Evolutionary conservation across 129 eudicot genomes (phyloP).

Genomic region (Flaveria bidentis): DNA sequence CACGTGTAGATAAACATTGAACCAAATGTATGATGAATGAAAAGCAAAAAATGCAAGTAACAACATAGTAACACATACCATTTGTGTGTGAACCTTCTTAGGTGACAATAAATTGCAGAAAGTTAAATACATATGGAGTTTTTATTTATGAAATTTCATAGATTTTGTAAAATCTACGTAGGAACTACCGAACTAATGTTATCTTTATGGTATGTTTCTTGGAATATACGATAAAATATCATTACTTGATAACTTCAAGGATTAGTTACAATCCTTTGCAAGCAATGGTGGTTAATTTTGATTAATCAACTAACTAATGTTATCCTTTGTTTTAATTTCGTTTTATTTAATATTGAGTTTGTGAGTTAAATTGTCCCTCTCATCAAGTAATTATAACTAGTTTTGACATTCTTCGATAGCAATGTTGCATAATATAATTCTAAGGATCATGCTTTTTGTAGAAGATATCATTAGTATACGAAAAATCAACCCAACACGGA

Average conservation of each 20-base stretch:
- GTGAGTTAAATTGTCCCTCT: not conserved
- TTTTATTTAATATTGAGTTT: not conserved
- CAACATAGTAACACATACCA: conserved; percentile 20
- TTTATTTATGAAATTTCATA: conserved; percentile 7
- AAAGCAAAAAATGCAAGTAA: not conserved
- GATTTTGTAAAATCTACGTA: conserved; percentile 32
- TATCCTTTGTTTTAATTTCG: not conserved
- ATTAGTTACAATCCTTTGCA: conserved; percentile 11
- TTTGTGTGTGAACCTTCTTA: conserved; percentile 3
- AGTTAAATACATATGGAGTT: not conserved
- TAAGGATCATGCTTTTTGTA: too few species aligned
- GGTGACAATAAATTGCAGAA: conserved; percentile 8
- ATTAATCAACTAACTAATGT: not conserved
- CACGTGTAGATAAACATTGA: not conserved
- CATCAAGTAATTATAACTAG: not conserved
- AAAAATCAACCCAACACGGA: too few species aligned
- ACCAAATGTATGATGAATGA: not conserved
- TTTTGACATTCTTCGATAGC: not conserved
- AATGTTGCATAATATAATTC: too few species aligned
- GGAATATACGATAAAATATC: conserved; percentile 25
- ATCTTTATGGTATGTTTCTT: conserved; percentile 36
- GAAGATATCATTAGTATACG: too few species aligned
- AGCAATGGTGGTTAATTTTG: not conserved
- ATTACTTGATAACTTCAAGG: conserved; percentile 37
- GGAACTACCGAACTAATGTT: conserved; percentile 27